Percentiles rank a stretch among this genome's conserved stretches.
Evolutionary conservation across 2,329 filamentous ascomycete species (phyloP).

Genomic region (Botrytis squamosa): DNA sequence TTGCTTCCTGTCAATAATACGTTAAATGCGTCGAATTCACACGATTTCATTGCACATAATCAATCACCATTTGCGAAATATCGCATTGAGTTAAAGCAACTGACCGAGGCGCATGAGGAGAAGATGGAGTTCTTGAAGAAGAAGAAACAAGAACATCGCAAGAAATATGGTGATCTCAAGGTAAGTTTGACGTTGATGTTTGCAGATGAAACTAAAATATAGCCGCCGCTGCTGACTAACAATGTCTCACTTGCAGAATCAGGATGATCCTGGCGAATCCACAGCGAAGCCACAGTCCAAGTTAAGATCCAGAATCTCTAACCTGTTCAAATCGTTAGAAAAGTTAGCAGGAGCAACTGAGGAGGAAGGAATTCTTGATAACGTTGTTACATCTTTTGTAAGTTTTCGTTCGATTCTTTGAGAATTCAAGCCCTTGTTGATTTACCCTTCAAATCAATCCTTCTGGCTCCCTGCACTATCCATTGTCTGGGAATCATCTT

Average conservation of each 20-base stretch:
- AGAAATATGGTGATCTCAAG: neutral
- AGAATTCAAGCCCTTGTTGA: neutral
- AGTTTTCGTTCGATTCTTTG: neutral
- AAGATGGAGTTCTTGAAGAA: neutral
- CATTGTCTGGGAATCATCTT: neutral
- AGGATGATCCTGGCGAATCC: neutral
- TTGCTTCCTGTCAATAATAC: neutral
- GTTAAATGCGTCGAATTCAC: neutral
- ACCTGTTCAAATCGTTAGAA: neutral
- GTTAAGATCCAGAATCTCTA: neutral
- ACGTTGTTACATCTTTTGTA: neutral
- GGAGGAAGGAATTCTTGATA: neutral
- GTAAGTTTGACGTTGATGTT: slow-evolving; percentile 14
- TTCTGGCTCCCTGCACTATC: neutral
- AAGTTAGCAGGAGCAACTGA: neutral
- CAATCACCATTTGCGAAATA: neutral
- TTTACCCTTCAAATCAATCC: neutral
- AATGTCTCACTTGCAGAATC: slow-evolving; percentile 4
- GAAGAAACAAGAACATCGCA: neutral
- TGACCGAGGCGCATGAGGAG: neutral
- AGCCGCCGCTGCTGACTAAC: slow-evolving; percentile 12
- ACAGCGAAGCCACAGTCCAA: neutral
- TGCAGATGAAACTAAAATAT: neutral
- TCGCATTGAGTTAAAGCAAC: neutral
- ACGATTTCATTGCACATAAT: neutral